These are phyloP conservation scores for Podila verticillata DNA, from an alignment of 192 early-diverging fungal species.

Conservation along the genomic window DNA sequence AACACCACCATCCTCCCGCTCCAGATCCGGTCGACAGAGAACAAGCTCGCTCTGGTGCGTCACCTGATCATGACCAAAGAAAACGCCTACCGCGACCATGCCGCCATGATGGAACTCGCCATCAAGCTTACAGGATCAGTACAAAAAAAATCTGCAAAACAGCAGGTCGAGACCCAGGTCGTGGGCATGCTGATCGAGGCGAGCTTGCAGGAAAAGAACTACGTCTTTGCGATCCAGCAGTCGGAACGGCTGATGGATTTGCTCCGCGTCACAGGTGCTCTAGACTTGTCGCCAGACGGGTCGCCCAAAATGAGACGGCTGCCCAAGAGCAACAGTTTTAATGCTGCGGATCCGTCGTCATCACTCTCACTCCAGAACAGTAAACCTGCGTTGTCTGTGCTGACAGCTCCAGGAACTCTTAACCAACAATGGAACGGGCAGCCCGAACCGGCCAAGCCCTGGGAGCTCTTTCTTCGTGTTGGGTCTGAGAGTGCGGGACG, in stretches of 20 bases:
- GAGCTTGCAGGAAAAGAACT: slow-evolving; percentile 66
- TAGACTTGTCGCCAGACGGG: slow-evolving; percentile 34
- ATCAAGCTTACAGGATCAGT: slow-evolving; percentile 51
- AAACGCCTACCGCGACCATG: slow-evolving; percentile 59
- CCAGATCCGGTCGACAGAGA: slow-evolving; percentile 69
- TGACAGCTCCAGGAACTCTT: slow-evolving; percentile 4
- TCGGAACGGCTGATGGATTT: slow-evolving; percentile 69
- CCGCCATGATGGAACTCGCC: slow-evolving; percentile 65
- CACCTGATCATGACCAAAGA: slow-evolving; percentile 64
- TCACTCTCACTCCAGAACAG: neutral
- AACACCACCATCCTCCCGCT: slow-evolving; percentile 67
- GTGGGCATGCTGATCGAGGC: slow-evolving; percentile 70
- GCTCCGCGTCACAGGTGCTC: slow-evolving; percentile 26
- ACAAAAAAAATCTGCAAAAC: slow-evolving; percentile 22
- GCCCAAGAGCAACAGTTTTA: slow-evolving; percentile 27
- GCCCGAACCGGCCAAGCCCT: slow-evolving; percentile 55
- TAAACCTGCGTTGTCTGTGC: neutral
- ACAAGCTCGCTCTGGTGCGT: slow-evolving; percentile 69
- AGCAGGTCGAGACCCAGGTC: slow-evolving; percentile 60
- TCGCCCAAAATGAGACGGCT: slow-evolving; percentile 26
- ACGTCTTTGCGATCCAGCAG: slow-evolving; percentile 59
- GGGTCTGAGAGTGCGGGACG: slow-evolving; percentile 38
- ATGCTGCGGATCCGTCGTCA: neutral
- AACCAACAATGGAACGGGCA: slow-evolving; percentile 40
- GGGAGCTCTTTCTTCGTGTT: slow-evolving; percentile 52